Evolutionary conservation across 805 yeast species (phyloP).

Genomic region (Starmerella apis): DNA sequence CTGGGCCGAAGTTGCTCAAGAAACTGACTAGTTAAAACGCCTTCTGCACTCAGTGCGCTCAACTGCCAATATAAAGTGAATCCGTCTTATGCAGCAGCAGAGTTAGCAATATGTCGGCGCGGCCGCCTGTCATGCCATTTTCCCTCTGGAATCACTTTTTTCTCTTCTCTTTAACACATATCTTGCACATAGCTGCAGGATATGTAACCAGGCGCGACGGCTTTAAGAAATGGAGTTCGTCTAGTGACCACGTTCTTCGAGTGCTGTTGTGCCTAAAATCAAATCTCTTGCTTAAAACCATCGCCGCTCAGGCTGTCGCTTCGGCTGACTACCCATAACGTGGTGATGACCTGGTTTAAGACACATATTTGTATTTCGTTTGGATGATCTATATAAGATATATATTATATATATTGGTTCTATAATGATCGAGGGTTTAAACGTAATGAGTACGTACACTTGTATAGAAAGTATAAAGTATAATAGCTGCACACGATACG

Average conservation of each 20-base stretch:
- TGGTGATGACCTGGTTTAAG: conserved; percentile 78
- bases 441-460: too few species aligned
- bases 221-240: background rate
- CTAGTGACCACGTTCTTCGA: background rate
- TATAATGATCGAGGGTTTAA: too few species aligned
- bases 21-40: background rate
- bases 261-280: conserved; percentile 15
- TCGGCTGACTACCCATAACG: conserved; percentile 66
- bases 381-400: too few species aligned
- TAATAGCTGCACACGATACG: too few species aligned
- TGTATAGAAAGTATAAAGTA: too few species aligned
- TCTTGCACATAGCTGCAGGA: background rate
- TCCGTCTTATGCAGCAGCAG: background rate
- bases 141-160: background rate
- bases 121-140: background rate
- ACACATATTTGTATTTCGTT: conserved; percentile 22
- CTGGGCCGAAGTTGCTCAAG: too few species aligned
- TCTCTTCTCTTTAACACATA: background rate
- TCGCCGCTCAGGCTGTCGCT: conserved; percentile 94
- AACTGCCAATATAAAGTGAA: background rate
- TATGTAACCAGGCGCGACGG: background rate
- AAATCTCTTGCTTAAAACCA: conserved; percentile 81
- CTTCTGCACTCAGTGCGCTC: background rate
- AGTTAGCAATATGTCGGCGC: background rate
- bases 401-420: too few species aligned